Base-by-base conservation (phyloP, 2,329 filamentous ascomycete genomes). In the Zymoseptoria brevis region DNA sequence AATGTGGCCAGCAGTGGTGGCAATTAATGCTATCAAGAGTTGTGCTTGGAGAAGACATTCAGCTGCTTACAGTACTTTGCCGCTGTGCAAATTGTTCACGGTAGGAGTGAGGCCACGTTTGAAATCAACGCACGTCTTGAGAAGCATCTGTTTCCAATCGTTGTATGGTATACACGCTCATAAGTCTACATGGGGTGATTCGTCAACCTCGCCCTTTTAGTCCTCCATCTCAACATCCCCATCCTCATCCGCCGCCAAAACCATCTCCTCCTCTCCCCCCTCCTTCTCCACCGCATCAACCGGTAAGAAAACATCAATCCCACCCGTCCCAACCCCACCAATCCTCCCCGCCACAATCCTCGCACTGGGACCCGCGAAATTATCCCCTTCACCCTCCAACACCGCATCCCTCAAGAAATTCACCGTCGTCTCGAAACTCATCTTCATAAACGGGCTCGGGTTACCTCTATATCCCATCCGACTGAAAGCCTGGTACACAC, bases 391-490 rank as follows among this genome's bases (percentile, higher is more conserved):
- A 54, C 89, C 87, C 70, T 96, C 90, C 59, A 95, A 79, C 24
- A 96, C 87, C 1, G 94, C 92, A 71, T 97, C 94, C 74, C 89
- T 92, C 69, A 99, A 80, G 79, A 96, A 96, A 0, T 88, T 87
- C 48, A 97, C 83, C 2, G 94, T 99, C 3, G 94, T 99, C 82
- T 99, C 94, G 77, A 97, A 99, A 74, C 90, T 96, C 93, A 97
- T 97, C 82, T 97, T 97, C 76, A 94, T 93, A 68, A 99, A 93
- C 0, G 94, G 91, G 66, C 87, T 92, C 26, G 93, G 87, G 69
- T 90, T 92, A 64, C 89, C 86, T 71, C 85, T 86, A 61, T 99
- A 79, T 1, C 93, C 94, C 71, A 89, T 95, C 54, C 94, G 88
- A 76, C 90, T 96, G 78, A 99, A 99, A 0, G 94, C 87, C 53